Evolutionary conservation across 2,329 filamentous ascomycete genomes (phyloP).

Genomic region (Aurifilum marmelostoma): DNA sequence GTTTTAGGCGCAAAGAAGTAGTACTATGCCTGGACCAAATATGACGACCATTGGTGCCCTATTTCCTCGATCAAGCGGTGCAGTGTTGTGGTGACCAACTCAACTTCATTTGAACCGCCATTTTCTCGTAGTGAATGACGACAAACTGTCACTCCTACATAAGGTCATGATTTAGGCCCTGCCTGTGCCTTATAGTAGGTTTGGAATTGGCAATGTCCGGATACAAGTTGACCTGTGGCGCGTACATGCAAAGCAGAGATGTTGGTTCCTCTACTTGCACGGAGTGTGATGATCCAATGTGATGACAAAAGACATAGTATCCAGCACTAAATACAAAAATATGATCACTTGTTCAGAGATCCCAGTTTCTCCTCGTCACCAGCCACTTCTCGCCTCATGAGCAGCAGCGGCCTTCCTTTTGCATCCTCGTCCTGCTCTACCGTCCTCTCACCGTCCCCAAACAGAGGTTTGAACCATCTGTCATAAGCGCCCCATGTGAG

Average conservation of each 20-base stretch:
- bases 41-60: too few species aligned
- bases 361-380: slow-evolving; percentile 28
- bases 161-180: too few species aligned
- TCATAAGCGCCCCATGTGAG: slow-evolving; percentile 52
- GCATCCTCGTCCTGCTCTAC: slow-evolving; percentile 10
- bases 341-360: not conserved
- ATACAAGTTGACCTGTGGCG: too few species aligned
- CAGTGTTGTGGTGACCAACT: too few species aligned
- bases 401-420: not conserved
- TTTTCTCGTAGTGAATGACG: too few species aligned
- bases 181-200: too few species aligned
- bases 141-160: too few species aligned
- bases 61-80: too few species aligned
- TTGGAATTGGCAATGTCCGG: too few species aligned
- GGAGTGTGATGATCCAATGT: not conserved
- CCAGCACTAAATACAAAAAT: not conserved
- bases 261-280: not conserved
- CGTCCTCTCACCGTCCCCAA: slow-evolving; percentile 85
- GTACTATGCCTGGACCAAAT: too few species aligned
- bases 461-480: slow-evolving; percentile 57
- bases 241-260: not conserved
- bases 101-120: too few species aligned
- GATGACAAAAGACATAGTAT: not conserved
- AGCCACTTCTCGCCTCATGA: slow-evolving; percentile 8
- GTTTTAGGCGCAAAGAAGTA: too few species aligned